Base-by-base conservation (phyloP, 2,329 filamentous ascomycete genomes). In the Nothophaeocryptopus gaeumannii region DNA sequence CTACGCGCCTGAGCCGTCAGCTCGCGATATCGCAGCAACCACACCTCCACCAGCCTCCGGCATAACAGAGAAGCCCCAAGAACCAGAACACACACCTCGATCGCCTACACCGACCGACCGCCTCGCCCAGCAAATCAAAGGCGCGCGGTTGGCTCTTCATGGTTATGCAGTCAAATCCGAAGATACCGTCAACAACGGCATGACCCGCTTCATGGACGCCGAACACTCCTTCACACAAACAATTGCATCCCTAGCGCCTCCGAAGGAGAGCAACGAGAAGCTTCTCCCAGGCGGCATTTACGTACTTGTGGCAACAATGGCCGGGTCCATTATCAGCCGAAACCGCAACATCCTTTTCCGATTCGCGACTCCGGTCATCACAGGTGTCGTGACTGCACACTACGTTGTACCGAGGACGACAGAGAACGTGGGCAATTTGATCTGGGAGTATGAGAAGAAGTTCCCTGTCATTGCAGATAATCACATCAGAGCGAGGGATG, bases 291-390 rank as follows among this genome's bases (percentile, higher is more conserved):
- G 92, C 20, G 78, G 84, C 52, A 83, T 97, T 60, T 97, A 97
- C 74, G 90, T 97, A 39, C 81, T 96, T 29, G 91, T 99, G 40
- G 86, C 91, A 36, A 85, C 89, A 63, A 96, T 99, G 91, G 89
- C 93, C 32, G 93, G 92, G 61, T 90, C 84, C 71, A 97, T 99
- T 68, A 77, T 96, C 47, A 83, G 88, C 47, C 84, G 92, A 56
- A 95, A 95, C 77, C 84, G 92, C 62, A 91, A 87, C 70, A 79
- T 97, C 56, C 70, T 96, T 55, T 75, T 99, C 46, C 84, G 93
- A 60, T 84, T 85, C 46, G 77, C 84, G 2, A 79, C 88, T 2
- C 93, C 93, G 9, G 72, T 92, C 42, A 84, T 85, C 14, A 82
- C 96, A 37, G 93, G 91, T 59, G 75, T 95, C 56, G 84, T 84